Evolutionary conservation across 1,284 basidiomycete species (phyloP).

Genomic region (Fereydounia khargensis): DNA sequence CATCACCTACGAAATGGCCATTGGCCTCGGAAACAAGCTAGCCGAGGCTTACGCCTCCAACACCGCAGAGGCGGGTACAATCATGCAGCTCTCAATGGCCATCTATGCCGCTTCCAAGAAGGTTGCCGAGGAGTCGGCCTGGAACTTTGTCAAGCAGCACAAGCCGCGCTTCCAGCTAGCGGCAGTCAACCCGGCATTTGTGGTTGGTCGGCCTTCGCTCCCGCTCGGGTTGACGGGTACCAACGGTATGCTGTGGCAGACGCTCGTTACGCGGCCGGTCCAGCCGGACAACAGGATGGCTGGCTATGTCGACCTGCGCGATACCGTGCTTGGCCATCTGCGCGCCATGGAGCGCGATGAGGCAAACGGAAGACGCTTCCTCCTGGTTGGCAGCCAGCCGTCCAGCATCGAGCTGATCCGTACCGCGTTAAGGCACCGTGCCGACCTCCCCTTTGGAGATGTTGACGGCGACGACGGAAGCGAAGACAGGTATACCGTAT

Average conservation of each 20-base stretch:
- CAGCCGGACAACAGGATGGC: not conserved
- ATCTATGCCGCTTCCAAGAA: conserved; percentile 11
- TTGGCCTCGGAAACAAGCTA: not conserved
- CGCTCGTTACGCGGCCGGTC: not conserved
- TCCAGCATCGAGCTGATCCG: not conserved
- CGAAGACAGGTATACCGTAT: not conserved
- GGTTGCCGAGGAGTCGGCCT: conserved; percentile 14
- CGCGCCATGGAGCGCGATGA: conserved; percentile 4
- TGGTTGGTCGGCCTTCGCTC: not conserved
- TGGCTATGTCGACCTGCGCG: conserved; percentile 1
- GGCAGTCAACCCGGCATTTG: conserved; percentile 4
- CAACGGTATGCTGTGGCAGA: conserved; percentile 1
- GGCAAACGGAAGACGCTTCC: conserved; percentile 2
- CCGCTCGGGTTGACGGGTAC: not conserved
- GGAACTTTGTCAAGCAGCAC: conserved; percentile 9
- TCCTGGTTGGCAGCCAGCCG: not conserved
- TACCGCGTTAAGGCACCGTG: not conserved
- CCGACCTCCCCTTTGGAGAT: not conserved
- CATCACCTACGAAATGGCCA: conserved; percentile 1
- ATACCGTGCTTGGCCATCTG: conserved; percentile 1
- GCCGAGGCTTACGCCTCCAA: no score
- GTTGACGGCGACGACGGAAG: not conserved
- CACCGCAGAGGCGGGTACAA: not conserved
- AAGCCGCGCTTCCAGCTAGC: conserved; percentile 5
- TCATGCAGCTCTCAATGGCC: not conserved